Evolutionary conservation across 2,329 filamentous ascomycete species (phyloP), one percentile per base, ranked within the genome.

Genomic region (Penicillium sp.): DNA sequence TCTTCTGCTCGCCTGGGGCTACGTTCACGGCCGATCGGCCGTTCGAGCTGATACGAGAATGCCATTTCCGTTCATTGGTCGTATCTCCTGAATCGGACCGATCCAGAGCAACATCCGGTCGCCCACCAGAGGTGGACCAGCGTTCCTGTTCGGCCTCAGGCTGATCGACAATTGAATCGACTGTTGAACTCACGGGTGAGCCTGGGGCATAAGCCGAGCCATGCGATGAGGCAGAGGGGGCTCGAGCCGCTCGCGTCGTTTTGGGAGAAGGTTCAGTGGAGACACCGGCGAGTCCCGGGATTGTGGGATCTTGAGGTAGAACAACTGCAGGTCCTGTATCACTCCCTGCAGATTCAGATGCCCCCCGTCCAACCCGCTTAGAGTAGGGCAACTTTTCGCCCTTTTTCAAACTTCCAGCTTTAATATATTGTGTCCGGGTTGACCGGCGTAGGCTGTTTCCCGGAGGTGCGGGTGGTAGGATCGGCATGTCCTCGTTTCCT

Each of bases 391-490:
- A 80, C 53, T 89, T 84, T 59, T 94, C 89, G 25, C 90, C 89
- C 63, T 87, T 90, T 50, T 89, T 87, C 60, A 96, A 74, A 76
- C 92, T 97, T 34, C 92, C 92, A 57, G 53, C 48, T 47, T 90
- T 91, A 67, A 92, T 82, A 73, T 97, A 97, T 27, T 90, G 93
- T 5, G 94, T 99, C 53, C 91, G 85, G 21, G 92, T 99, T 13
- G 94, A 97, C 60, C 94, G 85, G 65, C 94, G 88, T 48, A 99
- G 78, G 33, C 91, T 90, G 73, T 88, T 86, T 4, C 91, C 91
- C 1, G 87, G 86, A 21, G 88, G 77, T 55, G 83, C 86, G 56
- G 88, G 84, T 1, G 92, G 90, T 41, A 97, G 78, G 61, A 97
- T 96, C 7, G 92, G 92, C 78, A 89, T 87, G 70, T 97, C 93